phyloP scores from a whole-genome alignment of 2,329 filamentous ascomycete species.

The Magnaporthiopsis rhizophila region DNA sequence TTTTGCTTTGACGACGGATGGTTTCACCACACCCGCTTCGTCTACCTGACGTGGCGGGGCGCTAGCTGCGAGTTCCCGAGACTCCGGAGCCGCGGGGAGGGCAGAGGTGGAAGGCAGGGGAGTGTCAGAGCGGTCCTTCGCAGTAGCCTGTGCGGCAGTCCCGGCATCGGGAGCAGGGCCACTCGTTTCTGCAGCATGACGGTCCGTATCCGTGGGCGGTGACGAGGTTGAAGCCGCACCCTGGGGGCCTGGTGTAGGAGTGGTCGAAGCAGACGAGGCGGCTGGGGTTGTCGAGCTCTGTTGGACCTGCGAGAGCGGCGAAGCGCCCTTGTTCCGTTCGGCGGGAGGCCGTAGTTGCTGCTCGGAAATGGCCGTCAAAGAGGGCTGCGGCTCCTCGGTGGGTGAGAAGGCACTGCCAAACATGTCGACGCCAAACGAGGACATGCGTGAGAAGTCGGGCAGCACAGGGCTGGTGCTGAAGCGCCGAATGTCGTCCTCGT shows the following conservation, averaged over 20 bases:
- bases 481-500: conserved; percentile 19
- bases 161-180: no score
- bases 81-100: not conserved
- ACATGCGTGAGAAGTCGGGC: conserved; percentile 50
- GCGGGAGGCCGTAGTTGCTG: not conserved
- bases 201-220: not conserved
- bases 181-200: not conserved
- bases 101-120: not conserved
- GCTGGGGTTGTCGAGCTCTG: not conserved
- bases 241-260: no score
- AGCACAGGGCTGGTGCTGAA: conserved; percentile 49
- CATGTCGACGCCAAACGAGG: conserved; percentile 51
- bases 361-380: conserved; percentile 14
- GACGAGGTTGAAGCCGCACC: not conserved
- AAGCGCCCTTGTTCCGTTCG: not conserved
- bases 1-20: not conserved
- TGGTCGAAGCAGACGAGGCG: not conserved
- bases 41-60: not conserved
- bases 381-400: conserved; percentile 11
- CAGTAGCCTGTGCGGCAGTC: not conserved
- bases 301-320: not conserved
- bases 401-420: conserved; percentile 24
- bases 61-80: not conserved
- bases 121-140: not conserved
- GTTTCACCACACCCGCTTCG: not conserved